Evolutionary conservation across 1,139 yeast species (phyloP), one percentile per base, ranked within the genome.

Genomic region (Sugiyamaella xylanicola): DNA sequence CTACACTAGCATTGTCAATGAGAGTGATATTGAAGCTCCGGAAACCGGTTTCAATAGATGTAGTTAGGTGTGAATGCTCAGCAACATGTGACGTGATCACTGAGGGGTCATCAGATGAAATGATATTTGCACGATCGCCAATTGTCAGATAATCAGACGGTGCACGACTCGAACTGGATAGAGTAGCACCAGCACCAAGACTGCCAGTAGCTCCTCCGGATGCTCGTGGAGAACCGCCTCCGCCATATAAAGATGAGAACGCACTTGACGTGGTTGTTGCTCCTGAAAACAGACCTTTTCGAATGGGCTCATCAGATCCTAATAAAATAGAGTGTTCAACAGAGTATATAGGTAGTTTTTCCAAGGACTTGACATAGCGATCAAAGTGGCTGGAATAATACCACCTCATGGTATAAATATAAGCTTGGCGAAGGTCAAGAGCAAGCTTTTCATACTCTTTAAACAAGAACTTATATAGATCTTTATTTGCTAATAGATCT

Each of bases 381-480:
- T 86, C 84, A 68, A 93, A 92, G 62, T 87, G 81, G 54, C 87
- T 80, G 57, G 79, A 78, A 68, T 93, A 93, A 73, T 93, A 93
- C 99, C 99, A 93, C 65, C 81, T 78, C 90, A 92, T 91, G 1
- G 98, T 92, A 66, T 83, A 85, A 11, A 85, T 74, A 68, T 93
- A 93, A 0, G 97, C 98, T 63, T 81, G 79, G 58, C 84, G 80
- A 45, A 93, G 77, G 63, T 90, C 96, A n/a, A 74, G 68, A 0
- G 96, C 92, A 54, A 93, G 72, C n/a, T 83, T 78, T 3, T 79
- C 77, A 58, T 87, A 82, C 51, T 82, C 81, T 2, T 71, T 63
- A 5, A 74, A 69, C 37, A 93, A 70, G 61, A 87, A 91, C 2
- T 73, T 73, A 64, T 74, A 87, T 0, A 83, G 76, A 51, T 86